Evolutionary conservation across 257 asterid genomes (phyloP).

Genomic region (Ligustrum vulgare): DNA sequence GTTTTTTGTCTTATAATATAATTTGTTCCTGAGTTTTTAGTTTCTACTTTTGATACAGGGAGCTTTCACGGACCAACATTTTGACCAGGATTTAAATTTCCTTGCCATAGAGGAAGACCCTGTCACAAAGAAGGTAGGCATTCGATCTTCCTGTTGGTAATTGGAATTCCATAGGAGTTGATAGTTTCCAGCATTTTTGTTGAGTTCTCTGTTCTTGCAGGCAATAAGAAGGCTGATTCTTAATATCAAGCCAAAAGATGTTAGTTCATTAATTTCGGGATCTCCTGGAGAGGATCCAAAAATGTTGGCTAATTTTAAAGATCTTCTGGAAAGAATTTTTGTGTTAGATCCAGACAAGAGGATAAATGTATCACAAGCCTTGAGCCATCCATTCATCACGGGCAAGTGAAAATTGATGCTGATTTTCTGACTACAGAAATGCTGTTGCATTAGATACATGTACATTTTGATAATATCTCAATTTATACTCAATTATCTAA

Average conservation of each 20-base stretch:
- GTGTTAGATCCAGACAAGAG: constrained; percentile 98
- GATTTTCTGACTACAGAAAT: constrained; percentile 73
- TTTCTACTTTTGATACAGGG: constrained; percentile 54
- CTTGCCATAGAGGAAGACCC: constrained; percentile 95
- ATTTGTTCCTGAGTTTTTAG: constrained; percentile 10
- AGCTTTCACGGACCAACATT: constrained; percentile 79
- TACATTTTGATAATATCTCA: constrained; percentile 56
- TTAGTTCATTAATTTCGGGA: constrained; percentile 69
- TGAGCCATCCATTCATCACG: constrained; percentile 99
- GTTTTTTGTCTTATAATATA: background rate
- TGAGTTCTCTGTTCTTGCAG: constrained; percentile 47
- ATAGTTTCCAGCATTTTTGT: constrained; percentile 8
- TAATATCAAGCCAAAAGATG: constrained; percentile 90
- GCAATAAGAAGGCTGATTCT: constrained; percentile 71
- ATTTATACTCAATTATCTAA: constrained; percentile 67
- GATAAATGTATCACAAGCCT: constrained; percentile 87
- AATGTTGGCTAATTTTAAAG: constrained; percentile 87
- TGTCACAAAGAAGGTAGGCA: constrained; percentile 82
- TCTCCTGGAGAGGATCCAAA: constrained; percentile 95
- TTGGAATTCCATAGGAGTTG: background rate
- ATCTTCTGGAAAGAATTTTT: constrained; percentile 85
- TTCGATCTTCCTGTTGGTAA: constrained; percentile 10
- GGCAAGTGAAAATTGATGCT: constrained; percentile 96
- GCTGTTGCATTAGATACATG: constrained; percentile 70
- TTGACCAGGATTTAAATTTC: constrained; percentile 87